A percentile compares a stretch with the other conserved stretches of the same genome.
These are phyloP conservation scores for Chaetomiaceae sp. DNA, from an alignment of 2,329 filamentous ascomycete genomes.

Conservation along the genomic window DNA sequence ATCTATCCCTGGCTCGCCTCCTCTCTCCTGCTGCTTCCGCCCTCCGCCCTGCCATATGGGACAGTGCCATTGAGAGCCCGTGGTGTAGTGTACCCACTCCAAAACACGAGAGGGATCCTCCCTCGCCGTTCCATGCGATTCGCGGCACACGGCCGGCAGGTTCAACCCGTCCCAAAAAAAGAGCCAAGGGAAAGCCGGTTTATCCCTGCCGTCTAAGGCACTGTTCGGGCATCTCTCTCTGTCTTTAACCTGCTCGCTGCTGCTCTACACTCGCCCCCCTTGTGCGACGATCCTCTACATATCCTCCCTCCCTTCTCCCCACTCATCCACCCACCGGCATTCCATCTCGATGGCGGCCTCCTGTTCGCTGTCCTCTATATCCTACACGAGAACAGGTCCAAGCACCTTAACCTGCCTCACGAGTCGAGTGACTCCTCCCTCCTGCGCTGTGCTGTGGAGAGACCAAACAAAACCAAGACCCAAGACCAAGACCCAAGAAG, in stretches of 20 bases:
- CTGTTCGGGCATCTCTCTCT: no score
- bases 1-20: not conserved
- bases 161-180: constrained; percentile 3
- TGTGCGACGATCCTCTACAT: not conserved
- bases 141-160: constrained; percentile 8
- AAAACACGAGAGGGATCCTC: constrained; percentile 15
- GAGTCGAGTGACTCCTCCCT: no score
- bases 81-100: constrained; percentile 1
- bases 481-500: no score
- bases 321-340: not conserved
- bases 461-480: no score
- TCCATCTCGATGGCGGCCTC: no score
- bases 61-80: not conserved
- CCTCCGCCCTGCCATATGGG: not conserved
- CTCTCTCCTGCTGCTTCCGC: not conserved
- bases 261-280: not conserved
- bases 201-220: no score
- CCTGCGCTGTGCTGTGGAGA: no score
- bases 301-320: not conserved
- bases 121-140: not conserved
- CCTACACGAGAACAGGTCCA: no score
- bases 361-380: no score
- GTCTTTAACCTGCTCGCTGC: no score
- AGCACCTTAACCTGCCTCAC: no score
- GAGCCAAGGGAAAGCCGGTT: not conserved